Conservation (phyloP, 345 rosid species). For the Theobroma cacao region DNA sequence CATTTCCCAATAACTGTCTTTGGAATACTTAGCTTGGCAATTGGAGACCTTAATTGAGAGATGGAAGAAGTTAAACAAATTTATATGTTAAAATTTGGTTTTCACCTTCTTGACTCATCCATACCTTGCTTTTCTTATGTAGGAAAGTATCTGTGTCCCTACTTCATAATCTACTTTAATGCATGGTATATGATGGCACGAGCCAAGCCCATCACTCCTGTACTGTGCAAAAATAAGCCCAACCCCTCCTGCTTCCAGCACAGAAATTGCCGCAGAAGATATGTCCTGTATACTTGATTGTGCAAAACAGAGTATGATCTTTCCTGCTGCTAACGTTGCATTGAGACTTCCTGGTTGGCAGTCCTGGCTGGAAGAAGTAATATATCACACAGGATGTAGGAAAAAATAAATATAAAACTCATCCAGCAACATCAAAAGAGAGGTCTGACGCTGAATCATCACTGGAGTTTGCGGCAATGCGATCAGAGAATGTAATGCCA, state of each 20-base stretch:
- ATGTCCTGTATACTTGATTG: constrained; percentile 19
- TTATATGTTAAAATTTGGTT: neutral
- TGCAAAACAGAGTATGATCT: constrained; percentile 40
- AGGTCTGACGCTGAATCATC: constrained; percentile 23
- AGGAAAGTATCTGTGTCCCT: constrained; percentile 39
- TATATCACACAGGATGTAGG: neutral
- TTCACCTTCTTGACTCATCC: neutral
- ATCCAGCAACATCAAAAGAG: neutral
- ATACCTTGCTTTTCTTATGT: constrained; percentile 44
- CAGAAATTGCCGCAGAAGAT: constrained; percentile 24
- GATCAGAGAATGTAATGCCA: constrained; percentile 35
- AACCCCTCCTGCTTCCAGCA: constrained; percentile 38
- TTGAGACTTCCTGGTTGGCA: constrained; percentile 39
- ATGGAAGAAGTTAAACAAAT: neutral
- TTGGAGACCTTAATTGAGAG: constrained; percentile 26
- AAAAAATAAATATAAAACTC: neutral
- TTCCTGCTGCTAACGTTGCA: constrained; percentile 38
- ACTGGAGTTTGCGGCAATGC: constrained; percentile 20
- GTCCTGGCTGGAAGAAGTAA: constrained; percentile 19
- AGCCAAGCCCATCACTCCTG: constrained; percentile 23
- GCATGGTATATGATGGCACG: constrained; percentile 34
- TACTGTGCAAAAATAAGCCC: constrained; percentile 37
- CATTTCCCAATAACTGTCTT: constrained; percentile 41
- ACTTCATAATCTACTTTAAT: constrained; percentile 44
- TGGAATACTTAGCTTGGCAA: constrained; percentile 43